Percentiles rank a stretch among this genome's conserved stretches.
These are phyloP conservation scores for Lichtheimia corymbifera DNA, from an alignment of 371 early-diverging fungal species.

Conservation along the genomic window DNA sequence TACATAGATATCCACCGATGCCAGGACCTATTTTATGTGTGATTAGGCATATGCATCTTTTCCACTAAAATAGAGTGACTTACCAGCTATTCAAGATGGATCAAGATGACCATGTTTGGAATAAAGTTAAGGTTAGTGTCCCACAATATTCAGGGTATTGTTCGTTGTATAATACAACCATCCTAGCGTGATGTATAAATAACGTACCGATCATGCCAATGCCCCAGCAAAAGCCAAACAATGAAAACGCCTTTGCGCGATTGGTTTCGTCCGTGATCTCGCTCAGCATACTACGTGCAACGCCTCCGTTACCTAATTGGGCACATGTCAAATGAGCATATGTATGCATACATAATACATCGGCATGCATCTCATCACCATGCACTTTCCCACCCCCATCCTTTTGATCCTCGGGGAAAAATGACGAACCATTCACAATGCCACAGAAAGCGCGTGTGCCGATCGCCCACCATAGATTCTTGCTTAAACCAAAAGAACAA, in stretches of 20 bases:
- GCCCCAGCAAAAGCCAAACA: constrained; percentile 73
- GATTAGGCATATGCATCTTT: constrained; percentile 7
- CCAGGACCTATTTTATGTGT: constrained; percentile 51
- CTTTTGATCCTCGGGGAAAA: background rate
- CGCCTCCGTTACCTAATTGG: constrained; percentile 73
- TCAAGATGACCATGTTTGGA: too few species aligned
- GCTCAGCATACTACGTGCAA: constrained; percentile 80
- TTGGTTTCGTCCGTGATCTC: constrained; percentile 88
- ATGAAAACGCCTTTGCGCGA: constrained; percentile 65
- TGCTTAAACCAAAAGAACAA: constrained; percentile 77
- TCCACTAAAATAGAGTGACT: background rate
- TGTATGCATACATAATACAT: background rate
- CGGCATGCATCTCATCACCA: background rate
- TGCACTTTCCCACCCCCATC: background rate
- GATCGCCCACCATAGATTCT: constrained; percentile 67
- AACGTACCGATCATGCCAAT: constrained; percentile 59
- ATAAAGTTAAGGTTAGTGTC: constrained; percentile 2
- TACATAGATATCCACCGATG: constrained; percentile 78
- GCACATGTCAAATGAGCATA: too few species aligned
- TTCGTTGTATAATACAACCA: background rate
- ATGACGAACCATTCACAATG: constrained; percentile 64
- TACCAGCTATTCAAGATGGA: background rate
- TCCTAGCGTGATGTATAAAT: background rate
- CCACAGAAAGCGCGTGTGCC: constrained; percentile 75
- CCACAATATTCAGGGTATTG: too few species aligned